Base-by-base conservation (phyloP, 331 rosid species). In the Quercus tomentella region DNA sequence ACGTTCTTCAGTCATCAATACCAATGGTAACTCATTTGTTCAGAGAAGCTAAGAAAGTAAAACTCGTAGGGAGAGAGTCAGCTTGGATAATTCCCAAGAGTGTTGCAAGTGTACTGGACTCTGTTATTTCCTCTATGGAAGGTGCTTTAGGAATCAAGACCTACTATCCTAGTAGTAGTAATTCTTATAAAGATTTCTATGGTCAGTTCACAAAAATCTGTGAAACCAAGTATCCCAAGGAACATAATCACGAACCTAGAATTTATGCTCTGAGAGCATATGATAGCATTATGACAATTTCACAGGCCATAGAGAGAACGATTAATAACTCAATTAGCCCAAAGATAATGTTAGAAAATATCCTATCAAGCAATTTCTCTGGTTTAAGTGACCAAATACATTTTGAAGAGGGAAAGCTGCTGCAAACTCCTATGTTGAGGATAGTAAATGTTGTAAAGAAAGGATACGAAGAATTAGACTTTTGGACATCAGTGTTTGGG, bases 71-170 rank as follows among this genome's bases (percentile, higher is more conserved):
- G 55, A 76, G 30, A 73, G 91, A 92, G 20, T 87, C 94, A 0
- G 91, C 56, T 68, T 92, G 94, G 97, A 88, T 90, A 70, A 66
- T 87, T 77, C 77, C 93, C 7, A 90, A 88, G 68, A 81, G 83
- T 72, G 68, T 87, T 65, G 43, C 91, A 15, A 79, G 86, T 81
- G 37, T 79, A 66, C 82, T 87, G 37, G 87, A 87, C 62, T 81
- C 86, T 55, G 72, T 73, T 26, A 70, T 85, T 49, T 84, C 89
- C 70, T 74, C 70, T 9, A 87, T 87, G 92, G 86, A 79, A 61
- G 97, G 97, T 33, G 81, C 89, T 67, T 70, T 88, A 31, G 97
- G 97, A 80, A 89, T 89, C 72, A 91, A 85, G 79, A 83, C 83
- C 9, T 63, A 83, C 74, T 85, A 86, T 79, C 28, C 72, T 15